Evolutionary conservation across 2,329 filamentous ascomycete genomes (phyloP), one percentile per base, ranked within the genome.

Genomic region (Xylariales sp.): DNA sequence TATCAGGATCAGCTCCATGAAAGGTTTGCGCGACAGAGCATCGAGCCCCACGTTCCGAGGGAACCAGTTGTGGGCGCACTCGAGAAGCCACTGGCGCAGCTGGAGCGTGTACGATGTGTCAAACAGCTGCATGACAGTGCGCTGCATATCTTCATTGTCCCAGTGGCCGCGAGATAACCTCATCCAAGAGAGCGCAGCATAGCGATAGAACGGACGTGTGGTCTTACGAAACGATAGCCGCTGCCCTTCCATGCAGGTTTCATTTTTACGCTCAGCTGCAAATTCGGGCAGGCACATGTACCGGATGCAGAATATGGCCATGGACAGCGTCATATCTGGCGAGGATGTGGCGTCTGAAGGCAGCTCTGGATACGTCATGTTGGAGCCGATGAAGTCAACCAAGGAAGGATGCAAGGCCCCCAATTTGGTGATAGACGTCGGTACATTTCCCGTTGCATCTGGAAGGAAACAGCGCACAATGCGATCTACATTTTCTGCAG

Each of bases 201-300:
- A 33, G 13, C 30, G 30, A 19, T 33, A 33, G 30, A 33, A 33
- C 6, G 30, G 30, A 33, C 20, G n/a, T 33, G 13, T 11, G n/a
- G n/a, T 11, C 10, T 33, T 17, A 12, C 30, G 13, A 19, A 18
- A 19, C 10, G n/a, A 10, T 7, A 33, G 15, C 8, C 30, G 30
- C 20, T 17, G n/a, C 17, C 20, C 20, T n/a, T 33, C 30, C 13
- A 10, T 12, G n/a, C 30, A 17, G 10, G 13, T 7, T 33, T 19
- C 30, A 13, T 19, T 19, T 17, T 33, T 33, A 11, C 15, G 8
- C 13, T 15, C 6, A 17, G 17, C 30, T 10, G 30, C 17, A 19
- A 33, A 33, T n/a, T 17, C 11, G 10, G 30, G 16, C 13, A 17
- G 30, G n/a, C 30, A 33, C 10, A 33, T 17, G 17, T 33, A 33